Evolutionary conservation across 495 filamentous ascomycete species (phyloP), one percentile per base, ranked within the genome.

Genomic region (Cairneyella variabilis): DNA sequence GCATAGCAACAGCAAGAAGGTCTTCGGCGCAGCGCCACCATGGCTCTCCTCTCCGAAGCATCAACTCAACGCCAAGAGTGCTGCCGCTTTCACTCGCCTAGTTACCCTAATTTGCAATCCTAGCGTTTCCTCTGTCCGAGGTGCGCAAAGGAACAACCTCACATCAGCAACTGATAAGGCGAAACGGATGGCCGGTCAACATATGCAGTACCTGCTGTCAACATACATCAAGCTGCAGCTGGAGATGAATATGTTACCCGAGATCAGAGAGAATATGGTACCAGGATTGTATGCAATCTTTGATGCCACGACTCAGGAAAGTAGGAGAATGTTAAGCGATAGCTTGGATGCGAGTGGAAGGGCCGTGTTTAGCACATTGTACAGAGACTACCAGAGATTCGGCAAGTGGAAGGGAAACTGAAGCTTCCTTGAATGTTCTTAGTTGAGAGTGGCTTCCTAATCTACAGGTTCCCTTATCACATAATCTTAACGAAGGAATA

Each of bases 51-150:
- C 74, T 58, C 60, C 69, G 1, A 38, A 58, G 16, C 43, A 49
- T 51, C 72, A 54, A 42, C 50, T 69, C 26, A 48, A 69, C 10
- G 69, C 77, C 27, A 64, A 66, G 1, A 78, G 90, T 51, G 85
- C 85, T 3, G 69, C 75, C 36, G 72, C 76, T 23, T 90, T 83
- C 65, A 74, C 86, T 6, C 82, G 89, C 4, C 76, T 95, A 22
- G 71, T 96, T 26, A 86, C 83, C 5, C 76, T 86, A 3, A 77
- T 95, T 48, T 90, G 86, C 66, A 85, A 91, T 48, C 91, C 91
- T 12, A 86, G 83, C 12, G 79, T 80, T 14, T 90, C 84, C 0
- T 85, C 86, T 3, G 84, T 90, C 1, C 71, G 83, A 4, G 72
- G 76, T 12, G 66, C 73, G n/a, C 53, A 63, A 22, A 76, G 65